Base-by-base conservation (phyloP, 129 eudicot species). In the Lonicera japonica region DNA sequence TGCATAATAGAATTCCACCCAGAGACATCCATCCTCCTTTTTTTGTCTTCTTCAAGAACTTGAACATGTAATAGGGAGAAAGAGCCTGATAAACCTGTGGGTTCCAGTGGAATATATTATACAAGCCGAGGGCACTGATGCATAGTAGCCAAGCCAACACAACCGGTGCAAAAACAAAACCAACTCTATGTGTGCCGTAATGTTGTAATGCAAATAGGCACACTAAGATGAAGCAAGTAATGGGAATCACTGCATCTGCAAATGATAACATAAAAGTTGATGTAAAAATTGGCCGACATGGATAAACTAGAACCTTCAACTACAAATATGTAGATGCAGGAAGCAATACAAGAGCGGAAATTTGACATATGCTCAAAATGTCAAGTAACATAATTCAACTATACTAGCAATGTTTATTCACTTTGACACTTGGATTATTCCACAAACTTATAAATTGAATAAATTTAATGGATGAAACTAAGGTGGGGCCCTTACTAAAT, bases 1-100 rank as follows among this genome's bases (percentile, higher is more conserved):
- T 91, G 90, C 97, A 91, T 56, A 91, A 50, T 54, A 91, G 66
- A 66, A 83, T 82, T 50, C 97, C 97, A 29, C 97, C 97, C 65
- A 90, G 70, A 59, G 97, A 90, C 95, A 91, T 73, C 97, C 97
- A 91, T 46, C 97, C 97, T 58, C 95, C 75, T 82, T 73, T 84
- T 65, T 79, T 75, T 9, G 97, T 91, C 82, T 91, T 91, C 71
- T 76, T 87, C 88, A 91, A 80, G 74, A 91, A 91, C 80, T 77
- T 84, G 41, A 84, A 54, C 97, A 91, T 91, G 80, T 91, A 91
- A 74, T 75, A 79, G 3, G 97, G 97, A 12, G 97, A 91, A 65
- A 91, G 90, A 57, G 97, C 97, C 78, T 91, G 76, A 75, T 91
- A 91, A 54, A 91, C 89, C 11, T 79, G 77, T 34, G 82, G 97